These are phyloP conservation scores for Buddleja alternifolia DNA, from an alignment of 257 asterid species.

Conservation along the genomic window DNA sequence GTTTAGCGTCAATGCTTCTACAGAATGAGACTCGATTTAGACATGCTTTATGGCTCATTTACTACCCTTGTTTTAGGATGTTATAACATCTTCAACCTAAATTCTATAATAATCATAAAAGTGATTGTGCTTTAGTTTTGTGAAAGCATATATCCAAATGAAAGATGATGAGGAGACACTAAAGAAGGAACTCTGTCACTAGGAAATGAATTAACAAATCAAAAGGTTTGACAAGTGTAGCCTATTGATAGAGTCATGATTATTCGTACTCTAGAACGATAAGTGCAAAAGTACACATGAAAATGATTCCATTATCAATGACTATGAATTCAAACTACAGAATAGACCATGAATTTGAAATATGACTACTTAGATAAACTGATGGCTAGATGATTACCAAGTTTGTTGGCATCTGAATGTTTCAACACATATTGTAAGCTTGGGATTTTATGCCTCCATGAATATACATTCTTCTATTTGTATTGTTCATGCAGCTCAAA, in stretches of 20 bases:
- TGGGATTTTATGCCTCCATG: neutral
- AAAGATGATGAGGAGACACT: neutral
- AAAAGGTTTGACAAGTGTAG: neutral
- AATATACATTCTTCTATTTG: neutral
- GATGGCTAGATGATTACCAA: neutral
- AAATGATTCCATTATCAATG: neutral
- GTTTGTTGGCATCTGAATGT: neutral
- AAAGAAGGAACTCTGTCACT: neutral
- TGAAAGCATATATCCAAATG: neutral
- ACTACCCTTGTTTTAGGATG: neutral
- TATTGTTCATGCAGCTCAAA: neutral
- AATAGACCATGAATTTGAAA: neutral
- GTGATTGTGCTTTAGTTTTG: constrained; percentile 3
- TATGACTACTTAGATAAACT: neutral
- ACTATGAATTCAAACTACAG: constrained; percentile 1
- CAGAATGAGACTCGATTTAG: neutral
- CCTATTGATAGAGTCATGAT: neutral
- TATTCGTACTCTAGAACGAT: neutral
- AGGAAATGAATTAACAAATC: neutral
- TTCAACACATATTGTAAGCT: neutral
- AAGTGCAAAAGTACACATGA: neutral
- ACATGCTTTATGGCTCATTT: no score
- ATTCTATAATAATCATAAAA: neutral
- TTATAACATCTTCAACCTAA: neutral
- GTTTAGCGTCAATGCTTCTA: neutral